Evolutionary conservation across 2,329 filamentous ascomycete species (phyloP).

Genomic region (Achaetomium macrosporum): DNA sequence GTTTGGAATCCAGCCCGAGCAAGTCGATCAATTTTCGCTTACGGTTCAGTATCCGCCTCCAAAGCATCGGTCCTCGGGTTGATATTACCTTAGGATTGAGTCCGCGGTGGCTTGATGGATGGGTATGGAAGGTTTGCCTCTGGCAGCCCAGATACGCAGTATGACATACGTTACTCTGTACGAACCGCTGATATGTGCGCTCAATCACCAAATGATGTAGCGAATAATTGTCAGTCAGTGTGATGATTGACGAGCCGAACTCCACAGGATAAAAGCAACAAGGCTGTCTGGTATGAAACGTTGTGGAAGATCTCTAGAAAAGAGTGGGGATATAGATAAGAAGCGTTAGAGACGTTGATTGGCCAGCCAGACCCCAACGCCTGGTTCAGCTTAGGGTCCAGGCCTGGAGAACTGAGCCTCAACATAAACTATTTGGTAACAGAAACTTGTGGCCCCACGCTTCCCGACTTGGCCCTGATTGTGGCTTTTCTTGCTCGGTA

Average conservation of each 20-base stretch:
- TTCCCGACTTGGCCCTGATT: slow-evolving; percentile 13
- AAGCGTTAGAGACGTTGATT: slow-evolving; percentile 14
- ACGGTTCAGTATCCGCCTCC: no score
- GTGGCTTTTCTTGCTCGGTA: not conserved
- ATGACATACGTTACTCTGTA: not conserved
- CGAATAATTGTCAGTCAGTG: slow-evolving; percentile 12
- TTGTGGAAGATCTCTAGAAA: slow-evolving; percentile 18
- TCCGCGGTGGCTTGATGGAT: no score
- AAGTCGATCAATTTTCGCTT: no score
- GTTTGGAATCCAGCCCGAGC: no score
- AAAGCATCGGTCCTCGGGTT: no score
- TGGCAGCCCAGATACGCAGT: not conserved
- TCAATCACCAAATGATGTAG: not conserved
- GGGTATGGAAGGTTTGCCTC: no score
- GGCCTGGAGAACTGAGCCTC: slow-evolving; percentile 7
- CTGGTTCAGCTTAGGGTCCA: slow-evolving; percentile 1
- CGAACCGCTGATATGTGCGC: not conserved
- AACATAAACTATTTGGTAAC: slow-evolving; percentile 19
- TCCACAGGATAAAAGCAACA: slow-evolving; percentile 11
- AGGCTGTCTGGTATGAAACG: slow-evolving; percentile 4
- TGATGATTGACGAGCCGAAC: slow-evolving; percentile 9
- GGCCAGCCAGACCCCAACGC: not conserved
- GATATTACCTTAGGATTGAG: no score
- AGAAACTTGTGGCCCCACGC: slow-evolving; percentile 12
- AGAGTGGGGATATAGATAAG: slow-evolving; percentile 18